These are phyloP conservation scores for Corymbia maculata DNA, from an alignment of 345 rosid genomes.

Conservation along the genomic window DNA sequence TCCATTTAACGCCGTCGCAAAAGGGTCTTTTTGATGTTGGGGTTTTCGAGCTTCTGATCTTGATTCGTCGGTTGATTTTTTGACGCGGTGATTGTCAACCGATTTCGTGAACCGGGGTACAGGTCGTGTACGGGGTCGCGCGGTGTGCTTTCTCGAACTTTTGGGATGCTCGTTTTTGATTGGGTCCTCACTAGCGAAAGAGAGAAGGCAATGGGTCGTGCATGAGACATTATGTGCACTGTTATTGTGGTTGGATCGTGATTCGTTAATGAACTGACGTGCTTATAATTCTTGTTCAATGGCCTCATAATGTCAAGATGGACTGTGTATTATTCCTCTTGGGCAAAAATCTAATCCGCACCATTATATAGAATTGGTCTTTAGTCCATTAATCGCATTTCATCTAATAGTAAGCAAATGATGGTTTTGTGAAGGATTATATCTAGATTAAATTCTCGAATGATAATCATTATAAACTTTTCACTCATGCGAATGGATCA, in stretches of 20 bases:
- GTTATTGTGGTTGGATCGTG: not conserved
- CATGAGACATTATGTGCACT: not conserved
- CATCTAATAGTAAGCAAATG: not conserved
- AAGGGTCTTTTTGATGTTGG: not conserved
- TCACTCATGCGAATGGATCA: rapidly evolving
- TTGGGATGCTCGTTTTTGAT: not conserved
- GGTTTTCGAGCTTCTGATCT: not conserved
- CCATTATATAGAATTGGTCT: not conserved
- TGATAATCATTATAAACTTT: not conserved
- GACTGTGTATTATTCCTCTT: not conserved
- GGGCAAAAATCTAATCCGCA: not conserved
- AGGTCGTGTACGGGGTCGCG: not conserved
- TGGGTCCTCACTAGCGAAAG: not conserved
- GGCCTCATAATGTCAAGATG: not conserved
- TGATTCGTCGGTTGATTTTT: not conserved
- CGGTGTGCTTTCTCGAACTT: not conserved
- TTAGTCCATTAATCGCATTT: not conserved
- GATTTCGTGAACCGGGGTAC: too few relatives aligned
- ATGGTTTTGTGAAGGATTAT: too few relatives aligned
- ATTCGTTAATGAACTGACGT: not conserved
- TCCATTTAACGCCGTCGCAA: not conserved
- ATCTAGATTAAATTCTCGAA: not conserved
- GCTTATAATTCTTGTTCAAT: not conserved
- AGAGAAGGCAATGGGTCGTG: not conserved
- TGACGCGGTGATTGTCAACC: not conserved